These are phyloP conservation scores for Trichoderma koningii DNA, from an alignment of 2,329 filamentous ascomycete genomes.

Conservation along the genomic window DNA sequence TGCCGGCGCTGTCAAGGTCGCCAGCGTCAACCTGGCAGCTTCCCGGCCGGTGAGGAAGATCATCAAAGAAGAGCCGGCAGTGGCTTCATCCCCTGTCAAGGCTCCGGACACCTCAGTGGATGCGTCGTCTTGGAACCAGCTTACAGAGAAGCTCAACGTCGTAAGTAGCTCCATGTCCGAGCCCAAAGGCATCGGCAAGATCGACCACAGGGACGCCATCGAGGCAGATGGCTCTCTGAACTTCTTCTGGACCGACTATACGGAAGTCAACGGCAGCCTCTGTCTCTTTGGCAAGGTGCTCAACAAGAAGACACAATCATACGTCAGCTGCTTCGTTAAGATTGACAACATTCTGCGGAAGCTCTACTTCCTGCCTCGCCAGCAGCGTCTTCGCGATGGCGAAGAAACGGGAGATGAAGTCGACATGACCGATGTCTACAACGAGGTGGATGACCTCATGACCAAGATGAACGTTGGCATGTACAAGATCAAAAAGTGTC, in stretches of 20 bases:
- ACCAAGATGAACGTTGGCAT: constrained; percentile 79
- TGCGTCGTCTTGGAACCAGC: constrained; percentile 82
- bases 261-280: constrained; percentile 84
- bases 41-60: constrained; percentile 72
- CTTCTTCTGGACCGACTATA: constrained; percentile 98
- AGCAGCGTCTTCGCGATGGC: constrained; percentile 58
- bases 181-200: constrained; percentile 70
- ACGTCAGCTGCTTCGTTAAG: constrained; percentile 93
- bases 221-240: constrained; percentile 88
- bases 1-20: constrained; percentile 65
- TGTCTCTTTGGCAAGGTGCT: constrained; percentile 96
- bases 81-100: constrained; percentile 74
- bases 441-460: constrained; percentile 88
- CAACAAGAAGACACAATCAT: constrained; percentile 76
- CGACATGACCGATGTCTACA: constrained; percentile 84
- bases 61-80: constrained; percentile 66
- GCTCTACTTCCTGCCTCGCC: constrained; percentile 86
- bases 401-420: constrained; percentile 75
- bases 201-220: constrained; percentile 81
- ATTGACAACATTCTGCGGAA: constrained; percentile 92
- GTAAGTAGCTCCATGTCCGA: constrained; percentile 72
- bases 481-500: constrained; percentile 91
- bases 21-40: constrained; percentile 82
- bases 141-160: constrained; percentile 84
- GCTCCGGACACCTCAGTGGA: constrained; percentile 65